Conservation (phyloP, 108 stramenopile genomes). For the Skeletonema costatum region DNA sequence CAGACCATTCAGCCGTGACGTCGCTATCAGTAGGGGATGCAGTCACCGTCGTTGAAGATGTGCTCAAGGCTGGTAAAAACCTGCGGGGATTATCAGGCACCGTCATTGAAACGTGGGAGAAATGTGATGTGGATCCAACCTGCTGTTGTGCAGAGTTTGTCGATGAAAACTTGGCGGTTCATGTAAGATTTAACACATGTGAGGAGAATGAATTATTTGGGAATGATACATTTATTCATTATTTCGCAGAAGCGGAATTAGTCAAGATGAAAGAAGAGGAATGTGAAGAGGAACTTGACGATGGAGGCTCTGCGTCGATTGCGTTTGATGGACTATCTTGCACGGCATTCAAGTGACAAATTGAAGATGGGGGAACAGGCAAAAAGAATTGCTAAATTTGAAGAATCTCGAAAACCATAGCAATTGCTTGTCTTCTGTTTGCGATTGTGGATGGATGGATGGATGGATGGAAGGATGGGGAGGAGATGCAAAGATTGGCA, state of each 20-base stretch:
- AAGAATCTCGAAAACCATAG: conserved; percentile 9
- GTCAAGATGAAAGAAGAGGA: conserved; percentile 21
- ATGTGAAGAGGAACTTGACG: background rate
- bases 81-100: conserved; percentile 52
- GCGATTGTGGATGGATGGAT: too few species aligned
- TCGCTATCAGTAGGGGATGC: conserved; percentile 61
- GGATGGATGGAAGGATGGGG: too few species aligned
- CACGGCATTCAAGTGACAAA: conserved; percentile 52
- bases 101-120: conserved; percentile 83
- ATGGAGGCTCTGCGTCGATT: background rate
- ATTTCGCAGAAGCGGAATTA: conserved; percentile 78
- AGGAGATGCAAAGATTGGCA: too few species aligned
- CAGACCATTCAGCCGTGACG: conserved; percentile 61
- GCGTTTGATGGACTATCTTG: conserved; percentile 59
- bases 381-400: conserved; percentile 43
- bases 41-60: conserved; percentile 61
- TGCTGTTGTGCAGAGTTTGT: conserved; percentile 87
- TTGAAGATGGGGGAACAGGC: conserved; percentile 44
- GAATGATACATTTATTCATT: conserved; percentile 50
- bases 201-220: conserved; percentile 4
- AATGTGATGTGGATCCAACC: conserved; percentile 84
- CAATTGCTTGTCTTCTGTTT: too few species aligned
- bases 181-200: conserved; percentile 49
- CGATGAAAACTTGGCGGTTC: conserved; percentile 62
- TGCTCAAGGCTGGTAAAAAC: conserved; percentile 53